Conservation (phyloP, 345 rosid species). For the Reutealis trisperma region DNA sequence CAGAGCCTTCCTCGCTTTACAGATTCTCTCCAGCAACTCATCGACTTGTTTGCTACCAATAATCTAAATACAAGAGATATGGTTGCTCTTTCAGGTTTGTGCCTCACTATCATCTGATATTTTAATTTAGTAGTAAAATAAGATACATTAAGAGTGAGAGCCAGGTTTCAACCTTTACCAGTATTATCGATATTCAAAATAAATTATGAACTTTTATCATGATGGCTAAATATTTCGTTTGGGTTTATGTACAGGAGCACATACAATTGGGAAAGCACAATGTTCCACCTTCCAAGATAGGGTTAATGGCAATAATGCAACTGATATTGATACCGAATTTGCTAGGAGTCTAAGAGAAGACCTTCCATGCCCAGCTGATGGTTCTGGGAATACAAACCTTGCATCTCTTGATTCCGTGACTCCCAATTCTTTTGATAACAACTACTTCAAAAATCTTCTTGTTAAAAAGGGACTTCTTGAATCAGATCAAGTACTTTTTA, state of each 20-base stretch:
- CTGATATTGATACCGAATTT: conserved; percentile 11
- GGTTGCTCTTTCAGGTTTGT: conserved; percentile 3
- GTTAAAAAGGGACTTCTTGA: conserved; percentile 1
- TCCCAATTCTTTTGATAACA: no score
- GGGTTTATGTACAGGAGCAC: conserved; percentile 1
- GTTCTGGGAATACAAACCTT: no score
- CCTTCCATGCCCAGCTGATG: no score
- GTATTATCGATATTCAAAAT: no score
- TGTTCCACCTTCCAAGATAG: conserved; percentile 12
- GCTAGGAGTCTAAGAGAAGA: conserved; percentile 5
- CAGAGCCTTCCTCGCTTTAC: neutral
- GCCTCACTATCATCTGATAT: no score
- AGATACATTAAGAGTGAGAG: no score
- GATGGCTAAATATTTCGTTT: neutral
- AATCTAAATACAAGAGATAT: neutral
- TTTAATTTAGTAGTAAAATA: no score
- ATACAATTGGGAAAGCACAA: conserved; percentile 20
- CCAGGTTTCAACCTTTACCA: no score
- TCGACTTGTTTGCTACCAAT: neutral
- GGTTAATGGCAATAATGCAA: conserved; percentile 18
- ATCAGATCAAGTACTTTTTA: conserved; percentile 21
- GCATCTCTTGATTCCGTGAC: no score
- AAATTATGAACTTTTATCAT: no score
- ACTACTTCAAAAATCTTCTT: no score
- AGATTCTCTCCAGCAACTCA: neutral